Evolutionary conservation across 1,284 basidiomycete genomes (phyloP).

Genomic region (Microbotryum saponariae): DNA sequence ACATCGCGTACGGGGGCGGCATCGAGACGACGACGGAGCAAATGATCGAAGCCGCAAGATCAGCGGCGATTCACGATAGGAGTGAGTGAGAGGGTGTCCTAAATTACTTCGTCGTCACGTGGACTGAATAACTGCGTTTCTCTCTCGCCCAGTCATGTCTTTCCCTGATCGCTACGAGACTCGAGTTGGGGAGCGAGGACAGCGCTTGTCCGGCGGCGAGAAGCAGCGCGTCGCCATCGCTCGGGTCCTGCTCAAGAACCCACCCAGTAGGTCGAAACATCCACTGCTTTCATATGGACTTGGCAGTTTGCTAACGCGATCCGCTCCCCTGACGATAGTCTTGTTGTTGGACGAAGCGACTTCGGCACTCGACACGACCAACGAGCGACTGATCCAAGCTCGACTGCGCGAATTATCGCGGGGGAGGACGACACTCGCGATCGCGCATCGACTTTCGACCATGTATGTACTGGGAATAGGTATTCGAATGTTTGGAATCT

Average conservation of each 20-base stretch:
- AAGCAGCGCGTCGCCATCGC: conserved; percentile 62
- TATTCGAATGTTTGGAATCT: conserved; percentile 3
- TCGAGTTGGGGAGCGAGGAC: conserved; percentile 69
- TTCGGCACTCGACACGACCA: conserved; percentile 71
- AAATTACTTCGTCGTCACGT: conserved; percentile 54
- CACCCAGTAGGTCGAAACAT: conserved; percentile 47
- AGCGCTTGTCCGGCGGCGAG: conserved; percentile 51
- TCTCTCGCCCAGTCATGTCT: conserved; percentile 43
- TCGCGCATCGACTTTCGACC: conserved; percentile 70
- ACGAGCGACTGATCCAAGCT: conserved; percentile 75
- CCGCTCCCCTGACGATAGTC: not conserved
- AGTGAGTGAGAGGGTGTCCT: conserved; percentile 52
- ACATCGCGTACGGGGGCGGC: conserved; percentile 42
- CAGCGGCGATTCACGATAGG: conserved; percentile 73
- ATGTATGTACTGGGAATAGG: conserved; percentile 38
- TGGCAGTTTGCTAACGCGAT: not conserved
- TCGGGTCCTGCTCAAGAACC: conserved; percentile 74
- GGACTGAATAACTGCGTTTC: not conserved
- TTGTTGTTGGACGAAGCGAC: conserved; percentile 36
- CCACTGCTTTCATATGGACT: conserved; percentile 45
- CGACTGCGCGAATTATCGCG: conserved; percentile 61
- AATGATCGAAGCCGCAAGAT: conserved; percentile 61
- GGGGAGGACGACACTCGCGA: conserved; percentile 65
- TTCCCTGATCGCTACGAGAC: conserved; percentile 76
- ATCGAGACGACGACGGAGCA: conserved; percentile 61